Conservation (phyloP, 306 rosid species). For the Gillenia trifoliata region DNA sequence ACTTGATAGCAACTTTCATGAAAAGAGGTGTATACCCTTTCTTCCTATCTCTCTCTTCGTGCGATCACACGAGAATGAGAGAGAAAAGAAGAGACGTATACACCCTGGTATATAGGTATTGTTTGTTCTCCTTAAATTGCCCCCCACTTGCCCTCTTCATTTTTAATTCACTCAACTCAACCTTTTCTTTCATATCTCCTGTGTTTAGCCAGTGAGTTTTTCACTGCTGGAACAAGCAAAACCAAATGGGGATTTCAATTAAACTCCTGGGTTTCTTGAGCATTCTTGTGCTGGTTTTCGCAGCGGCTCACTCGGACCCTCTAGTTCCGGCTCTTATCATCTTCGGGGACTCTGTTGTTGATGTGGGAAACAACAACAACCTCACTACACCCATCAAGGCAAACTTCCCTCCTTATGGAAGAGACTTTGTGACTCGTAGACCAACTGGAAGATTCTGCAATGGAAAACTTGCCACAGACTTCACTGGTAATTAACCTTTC, state of each 20-base stretch:
- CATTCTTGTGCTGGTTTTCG: slow-evolving; percentile 26
- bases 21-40: too few relatives aligned
- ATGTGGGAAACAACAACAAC: slow-evolving; percentile 55
- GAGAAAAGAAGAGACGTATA: too few relatives aligned
- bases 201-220: background rate
- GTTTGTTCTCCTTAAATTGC: background rate
- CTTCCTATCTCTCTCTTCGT: background rate
- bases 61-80: too few relatives aligned
- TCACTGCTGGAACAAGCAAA: background rate
- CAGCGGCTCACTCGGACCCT: slow-evolving; percentile 36
- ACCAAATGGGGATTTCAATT: slow-evolving; percentile 31
- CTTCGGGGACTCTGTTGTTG: slow-evolving; percentile 66
- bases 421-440: slow-evolving; percentile 52
- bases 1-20: too few relatives aligned
- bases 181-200: background rate
- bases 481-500: slow-evolving; percentile 36
- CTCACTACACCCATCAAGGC: slow-evolving; percentile 46
- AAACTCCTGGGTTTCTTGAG: slow-evolving; percentile 16
- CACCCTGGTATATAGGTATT: too few relatives aligned
- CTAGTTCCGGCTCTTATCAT: slow-evolving; percentile 55
- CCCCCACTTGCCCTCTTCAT: slow-evolving; percentile 13
- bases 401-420: slow-evolving; percentile 60
- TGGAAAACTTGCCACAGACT: slow-evolving; percentile 60
- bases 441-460: slow-evolving; percentile 72
- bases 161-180: slow-evolving; percentile 5